phyloP scores from a whole-genome alignment of 768 basidiomycete species.

The Mycena olivaceomarginata region DNA sequence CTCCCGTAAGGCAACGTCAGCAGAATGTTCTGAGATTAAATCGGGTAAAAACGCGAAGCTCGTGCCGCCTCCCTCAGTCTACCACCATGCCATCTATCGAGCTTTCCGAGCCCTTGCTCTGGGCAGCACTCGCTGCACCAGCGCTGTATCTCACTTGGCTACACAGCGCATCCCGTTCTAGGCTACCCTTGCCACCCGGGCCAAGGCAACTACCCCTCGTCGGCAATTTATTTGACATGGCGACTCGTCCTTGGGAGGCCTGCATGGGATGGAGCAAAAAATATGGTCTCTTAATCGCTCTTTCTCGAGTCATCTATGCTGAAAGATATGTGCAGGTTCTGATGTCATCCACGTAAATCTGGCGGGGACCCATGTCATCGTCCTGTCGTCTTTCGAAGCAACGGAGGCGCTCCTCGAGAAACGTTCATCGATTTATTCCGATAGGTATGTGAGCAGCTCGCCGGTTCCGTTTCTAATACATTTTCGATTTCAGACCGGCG shows the following conservation, averaged over 20 bases:
- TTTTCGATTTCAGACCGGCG: slow-evolving; percentile 18
- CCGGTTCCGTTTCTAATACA: slow-evolving; percentile 1
- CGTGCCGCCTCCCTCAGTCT: background rate
- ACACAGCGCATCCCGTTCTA: slow-evolving; percentile 1
- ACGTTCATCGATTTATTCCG: slow-evolving; percentile 61
- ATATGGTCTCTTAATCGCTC: slow-evolving; percentile 53
- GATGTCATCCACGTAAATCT: slow-evolving; percentile 53
- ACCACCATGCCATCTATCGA: slow-evolving; percentile 1
- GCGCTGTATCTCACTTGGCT: slow-evolving; percentile 1
- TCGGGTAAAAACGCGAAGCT: too few species aligned
- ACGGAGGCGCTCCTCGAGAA: slow-evolving; percentile 61
- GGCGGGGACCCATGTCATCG: slow-evolving; percentile 50
- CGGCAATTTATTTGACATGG: slow-evolving; percentile 66
- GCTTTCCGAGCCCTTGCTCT: background rate
- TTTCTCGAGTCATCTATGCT: background rate
- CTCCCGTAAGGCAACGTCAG: too few species aligned
- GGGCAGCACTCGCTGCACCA: background rate
- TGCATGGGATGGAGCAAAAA: slow-evolving; percentile 64
- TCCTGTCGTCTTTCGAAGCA: slow-evolving; percentile 58
- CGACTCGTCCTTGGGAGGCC: slow-evolving; percentile 65
- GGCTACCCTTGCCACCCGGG: slow-evolving; percentile 56
- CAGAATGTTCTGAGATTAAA: too few species aligned
- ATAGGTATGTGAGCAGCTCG: slow-evolving; percentile 51
- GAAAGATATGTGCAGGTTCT: slow-evolving; percentile 47
- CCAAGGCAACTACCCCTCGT: slow-evolving; percentile 65